phyloP scores from a whole-genome alignment of 441 rosid species.

The Populus hybrid region DNA sequence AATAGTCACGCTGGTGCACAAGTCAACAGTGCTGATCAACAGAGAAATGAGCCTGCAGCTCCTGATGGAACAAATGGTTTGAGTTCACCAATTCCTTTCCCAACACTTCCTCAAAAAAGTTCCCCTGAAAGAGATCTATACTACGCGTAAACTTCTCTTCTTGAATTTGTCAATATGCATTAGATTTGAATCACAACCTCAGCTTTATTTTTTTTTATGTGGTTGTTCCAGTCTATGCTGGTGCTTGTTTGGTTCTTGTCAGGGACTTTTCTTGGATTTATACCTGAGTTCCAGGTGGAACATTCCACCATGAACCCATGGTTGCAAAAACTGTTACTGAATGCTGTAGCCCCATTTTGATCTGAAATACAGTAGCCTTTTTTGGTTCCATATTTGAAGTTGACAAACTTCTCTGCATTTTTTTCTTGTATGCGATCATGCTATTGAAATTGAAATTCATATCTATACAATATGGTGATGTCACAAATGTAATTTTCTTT shows the following conservation, averaged over 20 bases:
- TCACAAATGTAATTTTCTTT: background rate
- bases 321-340: background rate
- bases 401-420: background rate
- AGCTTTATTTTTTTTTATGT: background rate
- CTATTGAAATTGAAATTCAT: background rate
- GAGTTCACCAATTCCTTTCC: constrained; percentile 68
- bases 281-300: background rate
- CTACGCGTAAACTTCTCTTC: constrained; percentile 48
- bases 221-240: background rate
- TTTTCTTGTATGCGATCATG: background rate
- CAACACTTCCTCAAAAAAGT: constrained; percentile 34
- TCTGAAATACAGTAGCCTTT: background rate
- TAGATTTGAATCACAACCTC: background rate
- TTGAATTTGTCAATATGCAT: background rate
- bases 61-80: constrained; percentile 23
- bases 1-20: constrained; percentile 24
- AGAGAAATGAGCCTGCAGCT: constrained; percentile 32
- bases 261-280: background rate
- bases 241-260: background rate
- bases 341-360: background rate
- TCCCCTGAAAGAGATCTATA: constrained; percentile 57
- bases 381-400: background rate
- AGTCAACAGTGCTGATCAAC: constrained; percentile 24
- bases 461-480: background rate
- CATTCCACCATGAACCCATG: background rate